phyloP scores from a whole-genome alignment of 257 asterid species.

The Thymus mandschuricus region DNA sequence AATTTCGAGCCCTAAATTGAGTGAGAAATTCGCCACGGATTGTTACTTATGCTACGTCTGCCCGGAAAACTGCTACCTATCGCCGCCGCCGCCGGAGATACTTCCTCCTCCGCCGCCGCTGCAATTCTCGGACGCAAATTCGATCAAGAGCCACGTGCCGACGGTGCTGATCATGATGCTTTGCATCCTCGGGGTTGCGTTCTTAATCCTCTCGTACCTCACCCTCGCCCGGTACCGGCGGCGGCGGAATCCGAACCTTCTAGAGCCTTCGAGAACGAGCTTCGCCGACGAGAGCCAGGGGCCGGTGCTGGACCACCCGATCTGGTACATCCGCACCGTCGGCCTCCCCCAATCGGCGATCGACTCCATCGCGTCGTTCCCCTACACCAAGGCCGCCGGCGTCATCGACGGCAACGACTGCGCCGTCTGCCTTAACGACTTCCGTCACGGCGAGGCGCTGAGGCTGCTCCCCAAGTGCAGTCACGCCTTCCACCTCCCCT shows the following conservation, averaged over 20 bases:
- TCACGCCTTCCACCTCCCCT: conserved; percentile 74
- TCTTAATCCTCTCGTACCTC: conserved; percentile 54
- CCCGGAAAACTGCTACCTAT: conserved; percentile 30
- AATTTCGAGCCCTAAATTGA: conserved; percentile 5
- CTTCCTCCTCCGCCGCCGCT: conserved; percentile 8
- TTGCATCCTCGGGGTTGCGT: conserved; percentile 51
- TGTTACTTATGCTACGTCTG: conserved; percentile 38
- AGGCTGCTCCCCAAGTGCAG: conserved; percentile 80
- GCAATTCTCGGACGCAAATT: background rate
- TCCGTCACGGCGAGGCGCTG: conserved; percentile 65
- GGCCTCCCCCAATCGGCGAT: conserved; percentile 63
- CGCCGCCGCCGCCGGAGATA: conserved; percentile 21
- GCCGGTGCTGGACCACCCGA: conserved; percentile 54
- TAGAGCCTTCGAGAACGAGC: conserved; percentile 24
- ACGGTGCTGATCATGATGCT: conserved; percentile 52
- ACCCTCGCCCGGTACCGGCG: conserved; percentile 42
- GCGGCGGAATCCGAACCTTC: background rate
- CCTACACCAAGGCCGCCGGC: conserved; percentile 44
- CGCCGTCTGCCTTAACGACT: conserved; percentile 73
- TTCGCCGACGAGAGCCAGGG: conserved; percentile 49
- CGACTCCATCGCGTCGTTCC: conserved; percentile 60
- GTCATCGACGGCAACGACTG: conserved; percentile 66
- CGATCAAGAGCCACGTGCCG: conserved; percentile 32
- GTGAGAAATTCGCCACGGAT: background rate
- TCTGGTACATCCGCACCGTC: conserved; percentile 66